A percentile compares a stretch with the other conserved stretches of the same genome.
Conservation (phyloP, 345 rosid genomes). For the Dimocarpus longan region DNA sequence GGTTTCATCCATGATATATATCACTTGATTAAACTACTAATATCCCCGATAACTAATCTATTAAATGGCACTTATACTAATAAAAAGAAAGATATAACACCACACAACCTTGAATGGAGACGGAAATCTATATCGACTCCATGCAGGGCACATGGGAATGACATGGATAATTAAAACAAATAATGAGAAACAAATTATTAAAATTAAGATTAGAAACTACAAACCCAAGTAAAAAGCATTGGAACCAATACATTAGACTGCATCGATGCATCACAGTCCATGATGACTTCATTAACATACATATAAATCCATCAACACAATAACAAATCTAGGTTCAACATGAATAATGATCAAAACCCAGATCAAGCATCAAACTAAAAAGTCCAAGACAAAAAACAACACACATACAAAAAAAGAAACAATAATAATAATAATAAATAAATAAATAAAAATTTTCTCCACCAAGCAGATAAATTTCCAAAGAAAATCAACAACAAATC, state of each 20-base stretch:
- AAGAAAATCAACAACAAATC: background rate
- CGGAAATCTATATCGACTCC: background rate
- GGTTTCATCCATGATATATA: background rate
- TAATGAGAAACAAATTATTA: too few relatives aligned
- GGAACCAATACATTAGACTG: background rate
- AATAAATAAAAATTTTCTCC: too few relatives aligned
- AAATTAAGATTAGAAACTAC: background rate
- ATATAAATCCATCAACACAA: background rate
- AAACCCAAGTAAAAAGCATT: background rate
- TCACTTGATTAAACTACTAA: background rate
- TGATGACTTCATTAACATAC: background rate
- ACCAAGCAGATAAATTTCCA: background rate
- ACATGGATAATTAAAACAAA: background rate
- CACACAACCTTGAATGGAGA: background rate
- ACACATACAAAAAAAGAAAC: background rate
- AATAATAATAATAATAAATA: background rate
- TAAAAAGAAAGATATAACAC: background rate
- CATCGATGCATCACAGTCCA: background rate
- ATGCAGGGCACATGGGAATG: background rate
- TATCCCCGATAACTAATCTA: background rate
- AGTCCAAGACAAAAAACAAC: background rate
- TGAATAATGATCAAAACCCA: background rate
- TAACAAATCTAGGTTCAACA: background rate
- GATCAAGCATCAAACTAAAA: slow-evolving; percentile 3
- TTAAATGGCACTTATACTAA: background rate